Base-by-base conservation (phyloP, 176 grass and related monocot genomes). In the Oryza glaberrima region DNA sequence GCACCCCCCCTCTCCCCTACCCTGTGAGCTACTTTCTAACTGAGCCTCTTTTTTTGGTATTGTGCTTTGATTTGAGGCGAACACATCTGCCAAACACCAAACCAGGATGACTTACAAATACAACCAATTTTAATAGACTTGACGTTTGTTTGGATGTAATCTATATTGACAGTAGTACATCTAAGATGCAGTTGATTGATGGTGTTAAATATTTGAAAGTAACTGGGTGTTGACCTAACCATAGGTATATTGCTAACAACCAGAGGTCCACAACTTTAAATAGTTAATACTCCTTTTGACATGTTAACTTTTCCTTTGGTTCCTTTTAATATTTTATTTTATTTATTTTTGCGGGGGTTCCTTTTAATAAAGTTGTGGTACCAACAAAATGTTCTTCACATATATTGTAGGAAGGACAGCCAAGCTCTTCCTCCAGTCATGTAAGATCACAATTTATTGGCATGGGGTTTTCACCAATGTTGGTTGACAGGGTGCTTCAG, bases 401-500 rank as follows among this genome's bases (percentile, higher is more conserved):
- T 49, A 41, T 74, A 78, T 22, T 81, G 28, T 82, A 98, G 95
- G 87, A 86, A 85, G 81, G 73, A 41, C 74, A 87, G 45, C 82
- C 88, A 25, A 92, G 85, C 81, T 94, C 93, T 28, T 94, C 93
- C 7, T 87, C 69, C 5, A 67, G 77, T 83, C 36, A 77, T 64
- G 56, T 95, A 85, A 95, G 89, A 73, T 91, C 66, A 26, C 75
- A 93, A 20, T 95, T 94, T 83, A 84, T 95, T 83, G 89, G 78
- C 11, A 95, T 95, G 93, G 96, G 91, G 7, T 98, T 98, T 82
- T 81, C 75, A 75, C 75, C 89, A 84, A 67, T 28, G 54, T 58
- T 93, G 79, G 93, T 98, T 43, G 91, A 98, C 72, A 92, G 92
- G 70, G 86, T 98, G 64, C 71, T 98, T 11, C 63, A 76, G 36